Base-by-base conservation (phyloP, 176 grass and related monocot genomes). In the Raddia distichophylla region DNA sequence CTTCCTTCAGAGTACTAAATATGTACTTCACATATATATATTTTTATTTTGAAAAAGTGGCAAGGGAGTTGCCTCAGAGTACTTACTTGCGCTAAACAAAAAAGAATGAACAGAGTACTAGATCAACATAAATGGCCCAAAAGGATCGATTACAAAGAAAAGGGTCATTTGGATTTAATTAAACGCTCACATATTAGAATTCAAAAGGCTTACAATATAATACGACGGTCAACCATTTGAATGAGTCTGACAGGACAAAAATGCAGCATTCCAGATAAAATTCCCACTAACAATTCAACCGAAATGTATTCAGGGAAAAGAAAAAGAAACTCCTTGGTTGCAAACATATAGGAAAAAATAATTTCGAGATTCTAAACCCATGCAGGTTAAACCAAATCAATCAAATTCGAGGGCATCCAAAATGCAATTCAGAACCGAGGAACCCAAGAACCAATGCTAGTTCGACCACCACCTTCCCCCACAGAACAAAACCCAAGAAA, bases 401-500 rank as follows among this genome's bases (percentile, higher is more conserved):
- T 27, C 8, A 43, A 80, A 43, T 6, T 22, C 6, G 57, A 48
- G 35, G 32, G 22, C 37, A 18, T 22, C 17, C 0, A 20, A 61
- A 76, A 80, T 40, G 42, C 2, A 18, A 61, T 7, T 52, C 2
- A 1, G 49, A 65, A 10, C 19, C 6, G 3, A 35, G 34, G 27
- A 35, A 71, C 58, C 13, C 37, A 53, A 67, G 19, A 79, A 70
- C 7, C 16, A 44, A 69, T 14, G 46, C 22, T 12, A 67, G 20
- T 34, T 45, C 60, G 43, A 58, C 47, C 40, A 14, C 19, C 35
- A 43, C 49, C 10, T 27, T 53, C 22, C 8, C 17, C 64, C 61
- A 2, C 44, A 70, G 7, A 77, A 73, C 66, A 27, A 64, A 72
- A 32, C 3, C 73, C 40, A 85, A 55, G 67, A 72, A 64, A 45